Evolutionary conservation across 805 yeast genomes (phyloP).

Genomic region (Torulaspora delbrueckii): DNA sequence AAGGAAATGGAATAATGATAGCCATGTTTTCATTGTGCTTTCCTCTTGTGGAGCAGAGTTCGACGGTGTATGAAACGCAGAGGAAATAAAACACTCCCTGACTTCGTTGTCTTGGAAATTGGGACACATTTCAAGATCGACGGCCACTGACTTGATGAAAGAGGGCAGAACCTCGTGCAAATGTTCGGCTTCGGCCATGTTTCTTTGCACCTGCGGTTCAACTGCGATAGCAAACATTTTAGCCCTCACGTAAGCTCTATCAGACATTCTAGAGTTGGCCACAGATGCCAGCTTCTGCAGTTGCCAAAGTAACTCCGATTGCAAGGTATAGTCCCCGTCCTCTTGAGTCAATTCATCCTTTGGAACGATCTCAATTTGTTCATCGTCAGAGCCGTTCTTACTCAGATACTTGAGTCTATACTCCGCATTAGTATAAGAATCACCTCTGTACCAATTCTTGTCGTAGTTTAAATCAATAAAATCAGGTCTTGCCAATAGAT

Average conservation of each 20-base stretch:
- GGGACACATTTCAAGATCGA: constrained; percentile 24
- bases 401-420: constrained; percentile 10
- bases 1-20: constrained; percentile 32
- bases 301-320: constrained; percentile 30
- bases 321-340: constrained; percentile 6
- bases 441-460: constrained; percentile 28
- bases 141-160: constrained; percentile 27
- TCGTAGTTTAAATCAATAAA: constrained; percentile 24
- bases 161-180: constrained; percentile 30
- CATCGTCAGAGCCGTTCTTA: constrained; percentile 6
- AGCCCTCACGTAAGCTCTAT: constrained; percentile 25
- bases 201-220: constrained; percentile 19
- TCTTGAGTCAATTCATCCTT: constrained; percentile 9
- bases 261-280: constrained; percentile 18
- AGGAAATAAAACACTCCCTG: constrained; percentile 24
- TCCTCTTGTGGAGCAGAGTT: constrained; percentile 14
- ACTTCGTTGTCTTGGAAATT: constrained; percentile 12
- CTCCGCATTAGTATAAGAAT: constrained; percentile 7
- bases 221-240: constrained; percentile 20
- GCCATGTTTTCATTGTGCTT: constrained; percentile 21
- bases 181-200: constrained; percentile 24
- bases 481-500: constrained; percentile 22
- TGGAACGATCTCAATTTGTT: constrained; percentile 7
- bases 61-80: constrained; percentile 27
- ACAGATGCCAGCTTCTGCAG: constrained; percentile 28